A percentile compares a stretch with the other conserved stretches of the same genome.
Evolutionary conservation across 2,329 filamentous ascomycete genomes (phyloP).

Genomic region (Penicillium hesseltinei): DNA sequence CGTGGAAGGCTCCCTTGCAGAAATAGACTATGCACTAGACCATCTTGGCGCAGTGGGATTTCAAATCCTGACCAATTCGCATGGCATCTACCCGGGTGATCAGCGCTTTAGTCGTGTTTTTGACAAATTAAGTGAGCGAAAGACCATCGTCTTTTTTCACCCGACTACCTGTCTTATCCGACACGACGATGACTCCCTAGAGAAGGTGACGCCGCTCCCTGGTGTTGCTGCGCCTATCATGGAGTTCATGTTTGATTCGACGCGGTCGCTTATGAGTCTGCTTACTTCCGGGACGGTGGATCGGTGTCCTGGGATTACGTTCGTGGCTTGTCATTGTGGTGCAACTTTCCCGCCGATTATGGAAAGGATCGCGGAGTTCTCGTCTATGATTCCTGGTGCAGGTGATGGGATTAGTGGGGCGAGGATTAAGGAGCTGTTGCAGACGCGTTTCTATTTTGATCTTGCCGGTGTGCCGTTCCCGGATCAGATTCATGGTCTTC

Average conservation of each 20-base stretch:
- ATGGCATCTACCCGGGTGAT: constrained; percentile 55
- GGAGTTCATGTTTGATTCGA: constrained; percentile 31
- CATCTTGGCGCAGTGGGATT: constrained; percentile 52
- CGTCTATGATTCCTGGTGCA: neutral
- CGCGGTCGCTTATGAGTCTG: constrained; percentile 26
- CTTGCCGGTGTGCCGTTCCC: constrained; percentile 53
- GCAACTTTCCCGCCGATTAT: constrained; percentile 33
- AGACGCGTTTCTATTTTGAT: constrained; percentile 52
- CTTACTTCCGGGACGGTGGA: constrained; percentile 22
- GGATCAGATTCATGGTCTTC: constrained; percentile 50
- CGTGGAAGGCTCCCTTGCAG: constrained; percentile 46
- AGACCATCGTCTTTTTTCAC: constrained; percentile 55
- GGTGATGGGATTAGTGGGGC: constrained; percentile 8
- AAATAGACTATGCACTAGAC: constrained; percentile 47
- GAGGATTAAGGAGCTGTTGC: constrained; percentile 16
- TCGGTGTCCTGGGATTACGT: constrained; percentile 23
- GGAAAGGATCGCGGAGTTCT: constrained; percentile 23
- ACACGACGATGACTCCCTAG: constrained; percentile 2
- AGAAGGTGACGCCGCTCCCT: constrained; percentile 13
- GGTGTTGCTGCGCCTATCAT: constrained; percentile 24
- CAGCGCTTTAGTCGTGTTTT: constrained; percentile 48
- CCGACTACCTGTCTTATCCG: constrained; percentile 43
- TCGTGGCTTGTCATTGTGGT: constrained; percentile 26
- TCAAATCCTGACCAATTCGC: constrained; percentile 52
- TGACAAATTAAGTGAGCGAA: constrained; percentile 47